A percentile compares a stretch with the other conserved stretches of the same genome.
Conservation (phyloP, 768 basidiomycete genomes). For the Harrya chromipes region DNA sequence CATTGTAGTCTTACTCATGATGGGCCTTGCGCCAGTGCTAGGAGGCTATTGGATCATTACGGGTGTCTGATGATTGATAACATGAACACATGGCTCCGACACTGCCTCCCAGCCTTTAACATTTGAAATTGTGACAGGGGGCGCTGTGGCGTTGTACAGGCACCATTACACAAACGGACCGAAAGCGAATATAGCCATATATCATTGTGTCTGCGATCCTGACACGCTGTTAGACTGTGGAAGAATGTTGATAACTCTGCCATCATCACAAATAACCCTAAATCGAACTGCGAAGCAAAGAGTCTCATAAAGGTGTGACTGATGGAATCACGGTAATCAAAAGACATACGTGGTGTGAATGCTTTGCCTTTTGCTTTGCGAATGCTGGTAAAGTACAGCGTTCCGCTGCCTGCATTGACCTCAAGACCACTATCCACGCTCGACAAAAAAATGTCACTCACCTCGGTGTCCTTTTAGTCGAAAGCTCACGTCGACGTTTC, state of each 20-base stretch:
- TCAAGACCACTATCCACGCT: background rate
- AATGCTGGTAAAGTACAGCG: constrained; percentile 81
- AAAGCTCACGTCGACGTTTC: constrained; percentile 76
- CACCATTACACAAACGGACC: too few species aligned
- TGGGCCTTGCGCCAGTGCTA: background rate
- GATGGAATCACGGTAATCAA: background rate
- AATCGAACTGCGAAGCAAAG: constrained; percentile 58
- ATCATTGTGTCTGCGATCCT: background rate
- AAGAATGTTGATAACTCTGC: constrained; percentile 40
- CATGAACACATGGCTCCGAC: too few species aligned
- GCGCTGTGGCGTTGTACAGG: background rate
- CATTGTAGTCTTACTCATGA: constrained; percentile 3
- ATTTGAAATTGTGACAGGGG: too few species aligned
- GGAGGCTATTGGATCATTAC: too few species aligned
- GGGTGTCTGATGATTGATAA: too few species aligned
- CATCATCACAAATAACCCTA: constrained; percentile 63
- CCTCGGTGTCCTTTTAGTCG: constrained; percentile 71
- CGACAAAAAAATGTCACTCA: constrained; percentile 22
- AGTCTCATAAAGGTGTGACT: background rate
- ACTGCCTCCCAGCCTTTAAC: too few species aligned
- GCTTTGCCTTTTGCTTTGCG: constrained; percentile 68
- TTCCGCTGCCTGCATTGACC: constrained; percentile 54
- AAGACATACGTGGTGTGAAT: constrained; percentile 56
- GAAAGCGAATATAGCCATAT: too few species aligned
- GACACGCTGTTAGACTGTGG: constrained; percentile 3